A percentile compares a stretch with the other conserved stretches of the same genome.
Conservation (phyloP, 208 protist species). For the Strigomonas galati region DNA sequence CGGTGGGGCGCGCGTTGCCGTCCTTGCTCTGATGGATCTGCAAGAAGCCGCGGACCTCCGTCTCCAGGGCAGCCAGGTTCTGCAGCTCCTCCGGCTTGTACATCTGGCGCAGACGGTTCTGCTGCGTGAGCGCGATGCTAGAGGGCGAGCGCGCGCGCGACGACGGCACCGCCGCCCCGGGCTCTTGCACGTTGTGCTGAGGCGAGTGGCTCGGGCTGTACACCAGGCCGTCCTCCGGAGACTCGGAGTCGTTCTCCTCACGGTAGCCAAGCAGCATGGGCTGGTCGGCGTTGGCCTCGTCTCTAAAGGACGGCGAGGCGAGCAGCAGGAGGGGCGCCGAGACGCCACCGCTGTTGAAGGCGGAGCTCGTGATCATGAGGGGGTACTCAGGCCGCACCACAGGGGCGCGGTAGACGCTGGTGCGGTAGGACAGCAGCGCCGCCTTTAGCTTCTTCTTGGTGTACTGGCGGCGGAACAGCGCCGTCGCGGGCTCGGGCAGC, state of each 20-base stretch:
- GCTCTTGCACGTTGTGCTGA: neutral
- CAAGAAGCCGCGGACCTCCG: constrained; percentile 47
- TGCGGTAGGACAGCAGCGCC: constrained; percentile 47
- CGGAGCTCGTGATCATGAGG: constrained; percentile 46
- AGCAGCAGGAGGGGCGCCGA: constrained; percentile 35
- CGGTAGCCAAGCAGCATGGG: constrained; percentile 13
- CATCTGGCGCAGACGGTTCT: constrained; percentile 35
- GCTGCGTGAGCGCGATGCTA: constrained; percentile 26
- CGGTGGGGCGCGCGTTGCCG: constrained; percentile 14
- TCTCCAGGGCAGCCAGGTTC: constrained; percentile 49
- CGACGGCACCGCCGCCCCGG: constrained; percentile 6
- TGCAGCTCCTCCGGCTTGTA: constrained; percentile 56
- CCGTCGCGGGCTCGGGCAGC: constrained; percentile 36
- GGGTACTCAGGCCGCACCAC: constrained; percentile 25
- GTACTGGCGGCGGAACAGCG: constrained; percentile 36
- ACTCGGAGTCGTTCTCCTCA: constrained; percentile 15
- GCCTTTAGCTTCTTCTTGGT: constrained; percentile 43
- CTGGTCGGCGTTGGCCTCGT: constrained; percentile 16
- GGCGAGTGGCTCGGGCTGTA: constrained; percentile 25
- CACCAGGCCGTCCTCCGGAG: constrained; percentile 19
- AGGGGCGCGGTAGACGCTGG: constrained; percentile 28
- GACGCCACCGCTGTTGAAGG: constrained; percentile 33
- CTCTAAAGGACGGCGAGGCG: constrained; percentile 18
- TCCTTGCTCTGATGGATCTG: constrained; percentile 17
- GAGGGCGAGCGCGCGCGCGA: constrained; percentile 29